These are phyloP conservation scores for Aeschynomene evenia DNA, from an alignment of 306 rosid genomes.

Conservation along the genomic window DNA sequence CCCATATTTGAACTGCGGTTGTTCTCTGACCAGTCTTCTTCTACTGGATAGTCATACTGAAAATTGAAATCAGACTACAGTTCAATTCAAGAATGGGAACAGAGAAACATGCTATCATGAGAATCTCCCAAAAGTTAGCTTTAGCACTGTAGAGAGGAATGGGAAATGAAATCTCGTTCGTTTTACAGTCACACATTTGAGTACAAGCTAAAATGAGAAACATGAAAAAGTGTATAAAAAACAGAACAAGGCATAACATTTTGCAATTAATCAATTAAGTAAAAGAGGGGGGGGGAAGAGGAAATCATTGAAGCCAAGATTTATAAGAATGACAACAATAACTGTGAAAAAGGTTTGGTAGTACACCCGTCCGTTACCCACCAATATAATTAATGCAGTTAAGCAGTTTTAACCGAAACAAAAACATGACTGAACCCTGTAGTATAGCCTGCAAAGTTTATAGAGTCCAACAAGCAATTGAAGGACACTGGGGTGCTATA, in stretches of 20 bases:
- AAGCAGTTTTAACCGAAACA: not conserved
- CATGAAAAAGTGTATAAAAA: not conserved
- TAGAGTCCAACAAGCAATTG: too few species aligned
- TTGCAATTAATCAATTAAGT: not conserved
- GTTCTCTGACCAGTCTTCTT: constrained; percentile 56
- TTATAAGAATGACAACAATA: not conserved
- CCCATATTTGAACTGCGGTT: constrained; percentile 49
- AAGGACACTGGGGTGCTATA: too few species aligned
- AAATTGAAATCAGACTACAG: constrained; percentile 35
- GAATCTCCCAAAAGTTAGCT: not conserved
- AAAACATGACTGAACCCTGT: not conserved
- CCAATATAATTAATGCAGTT: not conserved
- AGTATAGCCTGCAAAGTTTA: not conserved
- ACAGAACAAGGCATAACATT: constrained; percentile 7
- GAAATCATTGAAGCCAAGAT: too few species aligned
- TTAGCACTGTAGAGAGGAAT: not conserved
- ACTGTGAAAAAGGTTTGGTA: not conserved
- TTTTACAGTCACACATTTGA: not conserved
- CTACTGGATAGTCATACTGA: constrained; percentile 52
- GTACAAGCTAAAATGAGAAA: not conserved
- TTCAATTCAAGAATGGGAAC: constrained; percentile 19
- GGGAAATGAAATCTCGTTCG: constrained; percentile 7
- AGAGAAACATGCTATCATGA: constrained; percentile 3
- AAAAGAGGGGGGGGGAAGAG: too few species aligned
- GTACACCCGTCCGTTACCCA: constrained; percentile 10